Conservation (phyloP, 2,329 filamentous ascomycete genomes). For the Penicillium sumatraense region DNA sequence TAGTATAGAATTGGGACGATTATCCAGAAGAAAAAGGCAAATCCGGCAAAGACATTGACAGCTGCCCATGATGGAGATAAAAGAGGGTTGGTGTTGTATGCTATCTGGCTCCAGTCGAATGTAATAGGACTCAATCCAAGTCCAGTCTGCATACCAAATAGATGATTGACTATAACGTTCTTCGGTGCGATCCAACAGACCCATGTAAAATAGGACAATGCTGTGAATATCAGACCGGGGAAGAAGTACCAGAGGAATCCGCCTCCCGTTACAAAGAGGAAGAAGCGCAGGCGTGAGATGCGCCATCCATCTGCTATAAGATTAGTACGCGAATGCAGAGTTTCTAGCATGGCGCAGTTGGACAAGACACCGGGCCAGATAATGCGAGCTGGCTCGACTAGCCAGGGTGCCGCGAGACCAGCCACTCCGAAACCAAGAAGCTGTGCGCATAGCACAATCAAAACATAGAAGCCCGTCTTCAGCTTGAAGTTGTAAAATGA, state of each 20-base stretch:
- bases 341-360: constrained; percentile 44
- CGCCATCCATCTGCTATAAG: constrained; percentile 43
- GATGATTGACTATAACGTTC: constrained; percentile 52
- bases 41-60: constrained; percentile 44
- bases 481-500: constrained; percentile 49
- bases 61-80: constrained; percentile 44
- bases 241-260: constrained; percentile 56
- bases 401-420: constrained; percentile 41
- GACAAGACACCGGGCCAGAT: constrained; percentile 47
- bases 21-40: constrained; percentile 42
- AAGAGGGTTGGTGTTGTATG: constrained; percentile 40
- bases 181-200: constrained; percentile 56
- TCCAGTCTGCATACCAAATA: constrained; percentile 47
- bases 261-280: constrained; percentile 35
- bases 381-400: constrained; percentile 45
- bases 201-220: constrained; percentile 54
- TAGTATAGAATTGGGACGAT: constrained; percentile 39
- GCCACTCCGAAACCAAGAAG: constrained; percentile 47
- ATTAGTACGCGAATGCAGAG: constrained; percentile 45
- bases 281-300: constrained; percentile 45
- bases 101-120: constrained; percentile 41
- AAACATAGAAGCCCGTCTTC: constrained; percentile 42
- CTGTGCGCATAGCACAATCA: constrained; percentile 45
- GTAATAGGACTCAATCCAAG: constrained; percentile 36
- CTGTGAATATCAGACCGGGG: constrained; percentile 56